These are phyloP conservation scores for Sungouiozyma ichnusensis DNA, from an alignment of 805 yeast species.

Conservation along the genomic window DNA sequence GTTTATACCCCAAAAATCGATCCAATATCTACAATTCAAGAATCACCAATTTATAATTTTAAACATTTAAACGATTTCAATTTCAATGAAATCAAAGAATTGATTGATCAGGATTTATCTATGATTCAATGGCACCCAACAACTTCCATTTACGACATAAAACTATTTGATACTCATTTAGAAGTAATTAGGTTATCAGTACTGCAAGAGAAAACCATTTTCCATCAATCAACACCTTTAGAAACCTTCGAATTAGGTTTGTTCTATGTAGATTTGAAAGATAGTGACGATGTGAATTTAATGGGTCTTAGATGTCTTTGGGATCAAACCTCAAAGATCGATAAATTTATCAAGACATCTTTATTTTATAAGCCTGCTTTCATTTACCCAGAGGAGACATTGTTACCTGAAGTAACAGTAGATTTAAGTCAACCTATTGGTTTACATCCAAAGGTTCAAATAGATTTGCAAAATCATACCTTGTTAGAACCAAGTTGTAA, in stretches of 20 bases:
- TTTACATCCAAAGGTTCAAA: conserved; percentile 29
- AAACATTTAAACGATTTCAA: conserved; percentile 1
- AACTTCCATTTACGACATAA: conserved; percentile 8
- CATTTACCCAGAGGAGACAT: not conserved
- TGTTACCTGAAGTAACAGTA: conserved; percentile 3
- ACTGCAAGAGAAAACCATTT: not conserved
- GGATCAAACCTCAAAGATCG: conserved; percentile 9
- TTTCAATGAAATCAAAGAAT: not conserved
- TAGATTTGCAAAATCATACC: conserved; percentile 9
- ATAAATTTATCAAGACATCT: conserved; percentile 22
- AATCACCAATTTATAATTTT: conserved; percentile 5
- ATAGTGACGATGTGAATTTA: conserved; percentile 15
- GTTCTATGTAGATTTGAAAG: conserved; percentile 18
- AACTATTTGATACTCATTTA: conserved; percentile 1
- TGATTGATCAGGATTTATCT: not conserved
- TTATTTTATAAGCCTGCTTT: conserved; percentile 12
- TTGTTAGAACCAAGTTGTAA: conserved; percentile 27
- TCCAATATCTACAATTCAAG: too few relatives aligned
- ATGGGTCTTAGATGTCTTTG: conserved; percentile 24
- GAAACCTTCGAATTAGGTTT: conserved; percentile 20
- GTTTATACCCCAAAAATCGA: too few relatives aligned
- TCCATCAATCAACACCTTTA: not conserved
- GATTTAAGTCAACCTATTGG: conserved; percentile 27
- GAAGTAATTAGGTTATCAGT: not conserved
- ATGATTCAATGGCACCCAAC: conserved; percentile 2